Base-by-base conservation (phyloP, 805 yeast species). In the Myxozyma monticola region DNA sequence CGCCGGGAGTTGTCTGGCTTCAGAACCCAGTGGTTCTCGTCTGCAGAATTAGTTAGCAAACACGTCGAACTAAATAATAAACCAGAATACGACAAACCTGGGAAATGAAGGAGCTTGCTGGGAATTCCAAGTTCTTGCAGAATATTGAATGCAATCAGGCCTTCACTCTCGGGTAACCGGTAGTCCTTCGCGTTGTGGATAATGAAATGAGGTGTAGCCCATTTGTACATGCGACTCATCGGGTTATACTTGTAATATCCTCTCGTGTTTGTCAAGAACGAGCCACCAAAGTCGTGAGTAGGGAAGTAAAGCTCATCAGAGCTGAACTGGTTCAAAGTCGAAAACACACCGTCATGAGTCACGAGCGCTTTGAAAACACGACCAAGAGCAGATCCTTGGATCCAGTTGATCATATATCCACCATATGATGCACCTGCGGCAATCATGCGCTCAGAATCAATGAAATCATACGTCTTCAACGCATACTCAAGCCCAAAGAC, bases 401-500 rank as follows among this genome's bases (percentile, higher is more conserved):
- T 61, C 63, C 63, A 61, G 37, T 61, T 61, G 45, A 62, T 50
- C 64, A 61, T 61, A 37, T 61, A 61, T 28, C 64, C 64, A 9
- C 64, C 64, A 24, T 57, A 61, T 18, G 64, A 60, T n/a, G 62
- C 64, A 15, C 64, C 64, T 7, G 64, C 62, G 3, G 63, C 62
- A 21, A 56, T 60, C 59, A 54, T 50, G 12, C 57, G 42, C 24
- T 53, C 52, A 10, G 50, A 35, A 33, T 61, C 64, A n/a, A 61
- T 50, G 38, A 57, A 60, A 6, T 37, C 45, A 39, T 30, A 51
- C 17, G 31, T 37, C 28, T 49, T 39, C 17, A 43, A 37, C n/a
- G 49, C 35, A 42, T 60, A 54, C 30, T 54, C 52, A 6, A 60
- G 42, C 7, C 64, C 64, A 10, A 56, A 51, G 6, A 56, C 60